These are phyloP conservation scores for Pseudopithomyces chartarum DNA, from an alignment of 2,329 filamentous ascomycete genomes.

Conservation along the genomic window DNA sequence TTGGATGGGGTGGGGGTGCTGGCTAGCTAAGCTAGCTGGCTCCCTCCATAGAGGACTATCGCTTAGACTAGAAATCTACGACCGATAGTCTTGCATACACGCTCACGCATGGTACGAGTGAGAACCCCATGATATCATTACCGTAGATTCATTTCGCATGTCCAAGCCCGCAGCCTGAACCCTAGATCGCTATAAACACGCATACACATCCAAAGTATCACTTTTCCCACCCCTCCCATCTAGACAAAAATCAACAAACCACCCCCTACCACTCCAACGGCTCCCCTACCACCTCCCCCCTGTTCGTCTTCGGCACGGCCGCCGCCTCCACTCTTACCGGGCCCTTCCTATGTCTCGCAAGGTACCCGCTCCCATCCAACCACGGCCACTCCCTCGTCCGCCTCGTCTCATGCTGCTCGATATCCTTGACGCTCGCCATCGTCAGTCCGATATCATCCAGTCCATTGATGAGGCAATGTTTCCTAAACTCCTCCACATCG, in stretches of 20 bases:
- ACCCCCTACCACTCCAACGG: slow-evolving; percentile 81
- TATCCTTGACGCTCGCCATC: slow-evolving; percentile 90
- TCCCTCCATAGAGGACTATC: too few species aligned
- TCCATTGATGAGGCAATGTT: slow-evolving; percentile 91
- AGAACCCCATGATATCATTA: too few species aligned
- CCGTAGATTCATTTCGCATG: too few species aligned
- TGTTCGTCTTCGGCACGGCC: slow-evolving; percentile 85
- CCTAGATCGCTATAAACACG: not conserved
- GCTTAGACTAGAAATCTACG: too few species aligned
- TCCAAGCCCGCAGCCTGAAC: not conserved
- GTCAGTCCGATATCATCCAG: slow-evolving; percentile 96
- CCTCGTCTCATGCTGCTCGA: slow-evolving; percentile 78
- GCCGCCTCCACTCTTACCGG: slow-evolving; percentile 67
- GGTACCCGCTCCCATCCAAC: slow-evolving; percentile 85
- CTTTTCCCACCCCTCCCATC: not conserved
- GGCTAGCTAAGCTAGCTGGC: too few species aligned
- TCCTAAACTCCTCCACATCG: slow-evolving; percentile 90
- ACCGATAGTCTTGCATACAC: too few species aligned
- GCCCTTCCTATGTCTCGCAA: slow-evolving; percentile 62
- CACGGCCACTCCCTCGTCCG: slow-evolving; percentile 82
- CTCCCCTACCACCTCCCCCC: slow-evolving; percentile 81
- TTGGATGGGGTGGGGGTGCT: too few species aligned
- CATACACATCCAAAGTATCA: not conserved
- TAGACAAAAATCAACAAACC: not conserved
- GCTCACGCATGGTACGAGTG: too few species aligned